phyloP scores from a whole-genome alignment of 2,329 filamentous ascomycete species.

The Penicillium frequentans region DNA sequence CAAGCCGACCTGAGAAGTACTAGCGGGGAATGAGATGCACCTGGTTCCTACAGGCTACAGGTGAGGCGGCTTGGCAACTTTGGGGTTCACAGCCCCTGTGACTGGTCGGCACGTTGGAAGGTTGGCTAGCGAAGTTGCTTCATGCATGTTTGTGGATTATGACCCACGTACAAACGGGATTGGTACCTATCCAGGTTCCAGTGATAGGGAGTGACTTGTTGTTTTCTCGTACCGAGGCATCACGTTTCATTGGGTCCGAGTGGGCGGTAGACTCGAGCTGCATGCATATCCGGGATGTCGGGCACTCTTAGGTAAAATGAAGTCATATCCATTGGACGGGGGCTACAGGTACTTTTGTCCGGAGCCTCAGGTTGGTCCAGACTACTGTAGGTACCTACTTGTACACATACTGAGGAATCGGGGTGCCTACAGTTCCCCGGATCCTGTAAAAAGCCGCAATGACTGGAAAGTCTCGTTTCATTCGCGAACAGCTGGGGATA shows the following conservation, averaged over 20 bases:
- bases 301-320: background rate
- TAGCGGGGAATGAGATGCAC: background rate
- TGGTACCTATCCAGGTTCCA: background rate
- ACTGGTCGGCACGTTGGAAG: background rate
- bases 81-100: background rate
- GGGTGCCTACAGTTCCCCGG: background rate
- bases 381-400: background rate
- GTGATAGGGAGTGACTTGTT: background rate
- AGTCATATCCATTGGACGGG: background rate
- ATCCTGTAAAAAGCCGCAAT: background rate
- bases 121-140: background rate
- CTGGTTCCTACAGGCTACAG: background rate
- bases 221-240: background rate
- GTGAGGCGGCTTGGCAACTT: conserved; percentile 1
- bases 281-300: background rate
- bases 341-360: background rate
- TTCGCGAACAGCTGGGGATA: conserved; percentile 1
- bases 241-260: background rate
- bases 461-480: background rate
- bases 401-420: background rate
- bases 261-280: background rate
- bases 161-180: background rate
- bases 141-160: background rate
- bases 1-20: background rate
- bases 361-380: background rate